phyloP scores from a whole-genome alignment of 2,329 filamentous ascomycete species.

The Neophaeococcomyces aloes region DNA sequence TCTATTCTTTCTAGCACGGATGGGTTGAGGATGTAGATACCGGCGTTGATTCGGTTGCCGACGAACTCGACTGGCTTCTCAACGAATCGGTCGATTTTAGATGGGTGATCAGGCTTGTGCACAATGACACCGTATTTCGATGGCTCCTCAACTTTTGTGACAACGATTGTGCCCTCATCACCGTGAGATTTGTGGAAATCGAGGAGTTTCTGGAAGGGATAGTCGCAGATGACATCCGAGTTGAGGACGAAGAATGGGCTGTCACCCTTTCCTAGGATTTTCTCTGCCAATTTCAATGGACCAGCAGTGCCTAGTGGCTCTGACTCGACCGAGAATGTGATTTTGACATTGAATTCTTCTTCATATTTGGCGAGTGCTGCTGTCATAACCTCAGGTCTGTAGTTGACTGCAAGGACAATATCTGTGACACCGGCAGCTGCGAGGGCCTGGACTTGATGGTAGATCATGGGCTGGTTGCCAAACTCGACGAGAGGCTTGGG shows the following conservation, averaged over 20 bases:
- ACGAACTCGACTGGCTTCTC: slow-evolving; percentile 99
- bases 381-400: slow-evolving; percentile 96
- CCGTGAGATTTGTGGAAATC: slow-evolving; percentile 89
- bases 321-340: slow-evolving; percentile 92
- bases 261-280: slow-evolving; percentile 85
- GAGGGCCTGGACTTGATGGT: slow-evolving; percentile 92
- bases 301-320: slow-evolving; percentile 93
- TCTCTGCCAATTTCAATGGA: slow-evolving; percentile 88
- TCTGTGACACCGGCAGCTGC: slow-evolving; percentile 90
- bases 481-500: slow-evolving; percentile 98
- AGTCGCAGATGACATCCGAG: slow-evolving; percentile 96
- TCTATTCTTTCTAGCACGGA: slow-evolving; percentile 85
- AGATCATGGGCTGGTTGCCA: slow-evolving; percentile 97
- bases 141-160: slow-evolving; percentile 97
- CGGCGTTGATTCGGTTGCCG: slow-evolving; percentile 96
- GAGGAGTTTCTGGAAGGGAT: slow-evolving; percentile 81
- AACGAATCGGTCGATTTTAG: slow-evolving; percentile 94
- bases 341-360: slow-evolving; percentile 82
- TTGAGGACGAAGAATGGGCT: slow-evolving; percentile 96
- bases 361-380: slow-evolving; percentile 90
- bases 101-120: slow-evolving; percentile 84
- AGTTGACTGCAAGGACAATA: slow-evolving; percentile 97
- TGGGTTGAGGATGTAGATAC: slow-evolving; percentile 95
- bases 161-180: slow-evolving; percentile 91
- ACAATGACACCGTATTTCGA: slow-evolving; percentile 98